phyloP scores from a whole-genome alignment of 345 rosid species.

The Ailanthus altissimus region DNA sequence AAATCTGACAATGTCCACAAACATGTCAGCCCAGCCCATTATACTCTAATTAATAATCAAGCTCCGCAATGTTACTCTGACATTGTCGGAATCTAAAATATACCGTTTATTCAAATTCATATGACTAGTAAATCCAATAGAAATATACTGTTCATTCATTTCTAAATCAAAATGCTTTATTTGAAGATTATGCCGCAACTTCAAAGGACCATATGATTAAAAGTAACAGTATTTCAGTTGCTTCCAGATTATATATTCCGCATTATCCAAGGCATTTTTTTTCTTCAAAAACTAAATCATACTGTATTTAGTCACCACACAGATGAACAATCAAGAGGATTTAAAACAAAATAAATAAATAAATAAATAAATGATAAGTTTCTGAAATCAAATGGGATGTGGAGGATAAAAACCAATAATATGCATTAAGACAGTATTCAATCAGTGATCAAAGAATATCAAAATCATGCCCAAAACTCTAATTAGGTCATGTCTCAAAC shows the following conservation, averaged over 20 bases:
- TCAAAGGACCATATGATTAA: neutral
- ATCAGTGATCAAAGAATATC: neutral
- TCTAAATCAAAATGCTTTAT: neutral
- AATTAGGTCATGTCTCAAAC: neutral
- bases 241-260: neutral
- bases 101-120: neutral
- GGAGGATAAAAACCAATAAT: neutral
- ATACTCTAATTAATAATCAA: neutral
- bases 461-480: neutral
- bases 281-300: too few species aligned
- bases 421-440: neutral
- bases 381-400: neutral
- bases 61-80: neutral
- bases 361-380: neutral
- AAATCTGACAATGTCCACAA: neutral
- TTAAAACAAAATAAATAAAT: neutral
- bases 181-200: neutral
- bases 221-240: neutral
- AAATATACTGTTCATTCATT: neutral
- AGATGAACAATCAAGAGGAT: neutral
- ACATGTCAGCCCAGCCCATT: neutral
- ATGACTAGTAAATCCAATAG: neutral
- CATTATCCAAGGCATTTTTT: too few species aligned
- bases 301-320: neutral
- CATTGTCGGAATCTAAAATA: neutral